Conservation (phyloP, 768 basidiomycete genomes). For the Leucosporidium creatinivorum region DNA sequence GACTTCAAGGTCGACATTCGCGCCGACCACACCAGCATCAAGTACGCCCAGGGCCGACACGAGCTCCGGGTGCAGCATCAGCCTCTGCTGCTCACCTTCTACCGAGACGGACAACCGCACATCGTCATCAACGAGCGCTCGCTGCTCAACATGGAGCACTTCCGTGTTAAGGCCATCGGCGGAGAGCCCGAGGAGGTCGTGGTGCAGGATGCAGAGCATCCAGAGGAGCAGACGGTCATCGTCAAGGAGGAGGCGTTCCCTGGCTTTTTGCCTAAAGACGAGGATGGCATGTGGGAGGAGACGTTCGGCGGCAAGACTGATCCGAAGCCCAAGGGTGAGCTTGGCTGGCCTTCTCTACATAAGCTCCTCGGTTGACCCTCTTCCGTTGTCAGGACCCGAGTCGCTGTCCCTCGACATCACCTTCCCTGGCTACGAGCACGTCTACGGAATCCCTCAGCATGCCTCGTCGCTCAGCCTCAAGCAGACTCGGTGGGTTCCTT, state of each 20-base stretch:
- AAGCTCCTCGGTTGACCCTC: neutral
- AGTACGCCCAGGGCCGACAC: conserved; percentile 42
- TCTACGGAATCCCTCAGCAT: conserved; percentile 95
- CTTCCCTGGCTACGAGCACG: conserved; percentile 82
- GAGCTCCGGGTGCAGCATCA: conserved; percentile 55
- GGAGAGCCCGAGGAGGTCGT: conserved; percentile 43
- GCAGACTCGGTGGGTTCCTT: conserved; percentile 50
- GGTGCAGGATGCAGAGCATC: conserved; percentile 47
- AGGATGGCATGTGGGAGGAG: conserved; percentile 87
- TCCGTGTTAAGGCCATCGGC: conserved; percentile 53
- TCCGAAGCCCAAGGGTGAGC: conserved; percentile 83
- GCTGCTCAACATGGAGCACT: conserved; percentile 96
- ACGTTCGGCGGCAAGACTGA: conserved; percentile 79
- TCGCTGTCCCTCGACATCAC: conserved; percentile 84
- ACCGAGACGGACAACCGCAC: conserved; percentile 68
- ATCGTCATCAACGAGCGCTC: conserved; percentile 82
- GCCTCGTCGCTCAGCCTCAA: conserved; percentile 84
- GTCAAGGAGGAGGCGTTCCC: conserved; percentile 33
- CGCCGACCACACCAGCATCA: conserved; percentile 48
- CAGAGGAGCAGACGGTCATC: conserved; percentile 42
- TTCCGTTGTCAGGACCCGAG: conserved; percentile 65
- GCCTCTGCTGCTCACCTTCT: conserved; percentile 67
- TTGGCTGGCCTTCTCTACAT: neutral
- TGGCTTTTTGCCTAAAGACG: conserved; percentile 61
- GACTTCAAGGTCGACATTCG: conserved; percentile 19